Percentiles rank a stretch among this genome's conserved stretches.
These are phyloP conservation scores for Penstemon barbatus DNA, from an alignment of 257 asterid genomes.

Conservation along the genomic window DNA sequence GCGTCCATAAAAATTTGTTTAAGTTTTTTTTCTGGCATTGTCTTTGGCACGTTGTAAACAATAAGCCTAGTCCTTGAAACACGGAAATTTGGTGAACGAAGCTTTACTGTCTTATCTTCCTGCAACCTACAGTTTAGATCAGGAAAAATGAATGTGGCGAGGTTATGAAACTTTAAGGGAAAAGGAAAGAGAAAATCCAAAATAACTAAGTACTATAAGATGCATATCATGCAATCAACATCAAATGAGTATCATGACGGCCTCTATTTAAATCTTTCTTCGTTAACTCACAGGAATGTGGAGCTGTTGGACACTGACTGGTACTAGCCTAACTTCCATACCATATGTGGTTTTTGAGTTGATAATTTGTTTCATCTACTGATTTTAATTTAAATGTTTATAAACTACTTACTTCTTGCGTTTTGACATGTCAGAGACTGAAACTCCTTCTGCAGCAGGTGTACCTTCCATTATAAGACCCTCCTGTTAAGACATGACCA, in stretches of 20 bases:
- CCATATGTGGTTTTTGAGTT: not conserved
- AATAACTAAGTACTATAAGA: not conserved
- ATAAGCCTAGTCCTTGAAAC: slow-evolving; percentile 87
- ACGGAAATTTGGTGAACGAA: slow-evolving; percentile 88
- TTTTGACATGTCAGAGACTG: slow-evolving; percentile 75
- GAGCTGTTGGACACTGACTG: not conserved
- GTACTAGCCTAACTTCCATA: not conserved
- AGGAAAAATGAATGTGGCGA: slow-evolving; percentile 8
- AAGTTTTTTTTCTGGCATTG: slow-evolving; percentile 64
- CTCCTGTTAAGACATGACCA: slow-evolving; percentile 57
- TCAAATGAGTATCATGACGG: too few species aligned
- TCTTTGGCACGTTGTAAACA: slow-evolving; percentile 83
- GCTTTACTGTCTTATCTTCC: slow-evolving; percentile 74
- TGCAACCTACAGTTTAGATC: slow-evolving; percentile 60
- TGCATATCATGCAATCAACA: slow-evolving; percentile 21
- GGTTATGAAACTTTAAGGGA: not conserved
- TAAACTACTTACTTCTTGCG: slow-evolving; percentile 67
- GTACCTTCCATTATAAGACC: slow-evolving; percentile 82
- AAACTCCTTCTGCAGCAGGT: slow-evolving; percentile 94
- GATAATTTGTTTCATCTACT: not conserved
- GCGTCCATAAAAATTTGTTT: slow-evolving; percentile 68
- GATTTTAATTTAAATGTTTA: slow-evolving; percentile 1
- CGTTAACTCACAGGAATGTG: too few species aligned
- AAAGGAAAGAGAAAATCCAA: not conserved
- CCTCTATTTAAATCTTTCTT: too few species aligned